Conservation (phyloP, 2,329 filamentous ascomycete genomes). For the Fusarium concolor region DNA sequence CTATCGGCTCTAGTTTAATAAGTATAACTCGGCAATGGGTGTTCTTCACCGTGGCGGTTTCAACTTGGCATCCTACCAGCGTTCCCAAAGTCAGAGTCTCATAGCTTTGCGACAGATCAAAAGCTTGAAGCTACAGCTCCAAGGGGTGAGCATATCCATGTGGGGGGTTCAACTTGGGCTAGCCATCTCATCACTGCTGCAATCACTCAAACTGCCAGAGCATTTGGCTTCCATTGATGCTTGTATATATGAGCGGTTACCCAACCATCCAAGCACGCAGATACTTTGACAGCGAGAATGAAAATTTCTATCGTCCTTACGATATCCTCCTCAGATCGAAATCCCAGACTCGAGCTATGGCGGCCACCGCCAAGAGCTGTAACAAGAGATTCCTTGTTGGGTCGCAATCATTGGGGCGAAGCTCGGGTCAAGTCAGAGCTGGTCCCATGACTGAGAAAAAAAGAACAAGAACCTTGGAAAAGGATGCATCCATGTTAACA, state of each 20-base stretch:
- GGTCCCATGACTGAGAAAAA: constrained; percentile 44
- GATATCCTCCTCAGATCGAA: neutral
- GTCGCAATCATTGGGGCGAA: constrained; percentile 30
- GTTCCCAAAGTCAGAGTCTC: neutral
- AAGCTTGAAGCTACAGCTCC: constrained; percentile 18
- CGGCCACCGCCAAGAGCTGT: constrained; percentile 7
- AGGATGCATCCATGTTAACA: constrained; percentile 16
- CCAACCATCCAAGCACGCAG: constrained; percentile 1
- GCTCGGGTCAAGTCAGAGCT: constrained; percentile 38
- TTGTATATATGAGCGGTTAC: neutral
- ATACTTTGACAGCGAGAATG: neutral
- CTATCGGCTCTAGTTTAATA: neutral
- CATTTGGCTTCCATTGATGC: neutral
- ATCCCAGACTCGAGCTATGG: constrained; percentile 2
- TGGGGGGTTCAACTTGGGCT: constrained; percentile 17
- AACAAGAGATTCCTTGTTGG: constrained; percentile 26
- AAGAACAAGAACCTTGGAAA: constrained; percentile 38
- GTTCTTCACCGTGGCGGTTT: neutral
- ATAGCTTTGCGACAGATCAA: neutral
- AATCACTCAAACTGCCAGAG: constrained; percentile 5
- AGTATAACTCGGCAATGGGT: neutral
- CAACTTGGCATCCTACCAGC: neutral
- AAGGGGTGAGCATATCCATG: constrained; percentile 37
- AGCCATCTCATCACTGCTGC: constrained; percentile 1
- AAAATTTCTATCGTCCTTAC: neutral